Evolutionary conservation across 2,329 filamentous ascomycete species (phyloP), one percentile per base, ranked within the genome.

Genomic region (Hypoxylon sp.): DNA sequence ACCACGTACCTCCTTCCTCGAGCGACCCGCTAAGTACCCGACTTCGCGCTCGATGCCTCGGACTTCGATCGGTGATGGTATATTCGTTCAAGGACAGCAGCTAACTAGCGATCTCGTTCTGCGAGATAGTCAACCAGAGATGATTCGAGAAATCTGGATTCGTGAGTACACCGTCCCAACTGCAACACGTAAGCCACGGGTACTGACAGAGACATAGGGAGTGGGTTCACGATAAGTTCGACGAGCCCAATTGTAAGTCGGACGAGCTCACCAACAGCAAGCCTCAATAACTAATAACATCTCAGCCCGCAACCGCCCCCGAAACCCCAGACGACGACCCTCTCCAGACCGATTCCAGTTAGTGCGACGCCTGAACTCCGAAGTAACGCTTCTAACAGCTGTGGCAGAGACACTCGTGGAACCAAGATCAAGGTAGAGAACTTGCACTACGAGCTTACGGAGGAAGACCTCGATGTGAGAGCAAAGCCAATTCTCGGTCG

Each of bases 161-260:
- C 87, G 91, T 93, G 79, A 68, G 87, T 81, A 51, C 14, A 61
- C 11, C 25, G 23, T 5, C 34, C n/a, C n/a, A 27, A 30, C 21
- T 5, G 32, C 27, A 9, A 16, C 16, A 29, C 14, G 50, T 63
- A 29, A 8, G 52, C 50, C 29, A 54, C 43, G 29, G 25, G 34
- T 58, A 56, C 74, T 79, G 65, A 79, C 73, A 58, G 46, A 27
- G 51, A 43, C 69, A 93, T 61, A 77, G 93, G 76, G 94, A 97
- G 84, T 97, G 94, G 94, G 93, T 97, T 73, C 94, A 97, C 78
- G 93, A 97, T 81, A 92, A 90, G 77, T 97, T 89, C 78, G 92
- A 96, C 78, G 92, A 93, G 75, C 87, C 73, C 41, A 65, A 90
- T 78, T 85, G 90, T 86, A 82, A 74, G 76, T 51, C 32, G 14